A percentile compares a stretch with the other conserved stretches of the same genome.
Evolutionary conservation across 1,284 basidiomycete species (phyloP).

Genomic region (Peniophora sp.): DNA sequence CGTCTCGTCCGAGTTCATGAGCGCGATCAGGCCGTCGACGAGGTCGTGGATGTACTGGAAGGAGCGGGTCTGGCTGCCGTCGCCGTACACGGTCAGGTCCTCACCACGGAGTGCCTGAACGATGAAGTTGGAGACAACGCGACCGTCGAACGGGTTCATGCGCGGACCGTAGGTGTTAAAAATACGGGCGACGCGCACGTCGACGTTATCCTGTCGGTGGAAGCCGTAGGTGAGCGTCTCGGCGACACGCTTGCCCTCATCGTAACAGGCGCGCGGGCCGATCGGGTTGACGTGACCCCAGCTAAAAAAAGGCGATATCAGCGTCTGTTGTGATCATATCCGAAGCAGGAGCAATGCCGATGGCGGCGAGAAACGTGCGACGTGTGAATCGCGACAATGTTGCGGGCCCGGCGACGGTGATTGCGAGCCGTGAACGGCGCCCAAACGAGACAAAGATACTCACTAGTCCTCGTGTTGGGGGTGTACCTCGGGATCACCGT

Average conservation of each 20-base stretch:
- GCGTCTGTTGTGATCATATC: not conserved
- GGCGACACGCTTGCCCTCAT: slow-evolving; percentile 95
- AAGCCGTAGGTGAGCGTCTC: slow-evolving; percentile 95
- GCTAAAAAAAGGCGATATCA: slow-evolving; percentile 30
- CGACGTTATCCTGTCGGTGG: slow-evolving; percentile 89
- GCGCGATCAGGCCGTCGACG: slow-evolving; percentile 76
- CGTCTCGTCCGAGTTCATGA: slow-evolving; percentile 89
- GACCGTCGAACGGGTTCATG: slow-evolving; percentile 92
- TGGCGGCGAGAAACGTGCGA: no score
- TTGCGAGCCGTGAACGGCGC: not conserved
- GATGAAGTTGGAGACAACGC: slow-evolving; percentile 98
- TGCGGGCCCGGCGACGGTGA: no score
- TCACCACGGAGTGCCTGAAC: slow-evolving; percentile 93
- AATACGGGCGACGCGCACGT: slow-evolving; percentile 92
- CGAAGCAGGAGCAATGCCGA: no score
- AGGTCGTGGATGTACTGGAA: slow-evolving; percentile 92
- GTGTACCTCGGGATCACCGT: slow-evolving; percentile 95
- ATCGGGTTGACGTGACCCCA: slow-evolving; percentile 99
- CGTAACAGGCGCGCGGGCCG: slow-evolving; percentile 95
- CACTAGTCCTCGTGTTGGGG: slow-evolving; percentile 93
- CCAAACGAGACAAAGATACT: slow-evolving; percentile 20
- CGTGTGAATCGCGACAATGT: no score
- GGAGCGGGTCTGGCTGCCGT: slow-evolving; percentile 91
- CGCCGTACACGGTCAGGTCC: slow-evolving; percentile 96
- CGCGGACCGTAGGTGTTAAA: slow-evolving; percentile 83